Conservation (phyloP, 1,139 yeast species). For the Kodamaea anthophila region DNA sequence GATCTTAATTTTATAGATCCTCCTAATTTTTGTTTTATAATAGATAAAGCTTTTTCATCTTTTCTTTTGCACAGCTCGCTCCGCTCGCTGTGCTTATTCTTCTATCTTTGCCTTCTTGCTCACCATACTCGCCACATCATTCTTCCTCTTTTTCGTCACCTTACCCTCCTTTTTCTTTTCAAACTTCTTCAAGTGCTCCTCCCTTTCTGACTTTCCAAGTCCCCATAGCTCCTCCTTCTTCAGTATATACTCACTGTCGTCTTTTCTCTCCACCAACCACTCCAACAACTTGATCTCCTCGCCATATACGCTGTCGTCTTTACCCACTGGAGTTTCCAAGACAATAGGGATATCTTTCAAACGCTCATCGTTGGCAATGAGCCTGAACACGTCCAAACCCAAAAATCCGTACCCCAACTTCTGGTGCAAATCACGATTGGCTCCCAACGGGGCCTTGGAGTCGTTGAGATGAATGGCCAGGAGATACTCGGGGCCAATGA, state of each 20-base stretch:
- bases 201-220: constrained; percentile 55
- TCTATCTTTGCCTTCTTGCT: constrained; percentile 4
- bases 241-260: constrained; percentile 49
- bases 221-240: constrained; percentile 47
- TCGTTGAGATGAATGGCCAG: constrained; percentile 85
- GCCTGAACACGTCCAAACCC: constrained; percentile 78
- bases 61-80: not conserved
- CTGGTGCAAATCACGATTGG: constrained; percentile 89
- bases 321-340: constrained; percentile 80
- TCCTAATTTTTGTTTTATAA: no score
- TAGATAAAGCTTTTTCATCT: no score
- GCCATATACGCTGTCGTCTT: constrained; percentile 59
- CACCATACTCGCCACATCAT: constrained; percentile 5
- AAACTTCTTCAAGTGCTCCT: constrained; percentile 39
- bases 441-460: constrained; percentile 88
- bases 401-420: constrained; percentile 83
- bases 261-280: constrained; percentile 56
- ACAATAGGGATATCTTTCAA: constrained; percentile 68
- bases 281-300: constrained; percentile 75
- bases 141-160: constrained; percentile 8
- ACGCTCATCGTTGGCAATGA: constrained; percentile 62
- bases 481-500: constrained; percentile 69
- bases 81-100: not conserved
- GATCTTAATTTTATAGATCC: no score
- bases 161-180: constrained; percentile 22